Percentiles rank a stretch among this genome's conserved stretches.
Conservation (phyloP, 2,329 filamentous ascomycete genomes). For the Sporothrix euskadiensis region DNA sequence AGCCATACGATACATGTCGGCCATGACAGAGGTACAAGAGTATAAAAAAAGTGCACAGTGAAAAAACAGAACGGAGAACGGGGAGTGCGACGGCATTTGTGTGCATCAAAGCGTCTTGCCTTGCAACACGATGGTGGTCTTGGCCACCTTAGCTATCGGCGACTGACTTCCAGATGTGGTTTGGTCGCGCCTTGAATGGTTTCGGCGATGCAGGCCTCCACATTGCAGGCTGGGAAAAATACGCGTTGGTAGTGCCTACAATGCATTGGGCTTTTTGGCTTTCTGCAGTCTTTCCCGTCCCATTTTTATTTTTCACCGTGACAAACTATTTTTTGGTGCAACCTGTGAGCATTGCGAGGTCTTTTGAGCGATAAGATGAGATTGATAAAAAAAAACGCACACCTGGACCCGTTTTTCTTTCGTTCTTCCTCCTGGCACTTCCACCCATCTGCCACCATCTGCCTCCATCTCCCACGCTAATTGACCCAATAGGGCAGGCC, state of each 20-base stretch:
- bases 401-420: background rate
- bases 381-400: constrained; percentile 13
- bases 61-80: background rate
- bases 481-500: background rate
- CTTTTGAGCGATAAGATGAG: constrained; percentile 1
- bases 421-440: background rate
- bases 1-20: background rate
- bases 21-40: background rate
- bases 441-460: background rate
- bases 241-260: background rate
- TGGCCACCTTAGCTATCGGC: background rate
- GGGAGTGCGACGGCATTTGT: background rate
- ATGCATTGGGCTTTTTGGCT: background rate
- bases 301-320: background rate
- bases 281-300: background rate
- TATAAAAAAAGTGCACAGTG: background rate
- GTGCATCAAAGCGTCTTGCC: background rate
- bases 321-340: background rate
- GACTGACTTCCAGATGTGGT: background rate
- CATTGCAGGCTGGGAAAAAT: background rate
- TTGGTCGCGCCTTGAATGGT: background rate
- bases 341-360: too few relatives aligned
- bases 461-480: background rate
- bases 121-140: too few relatives aligned
- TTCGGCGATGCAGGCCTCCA: background rate